phyloP scores from a whole-genome alignment of 192 early-diverging fungal genomes.

The Glomus cerebriforme region DNA sequence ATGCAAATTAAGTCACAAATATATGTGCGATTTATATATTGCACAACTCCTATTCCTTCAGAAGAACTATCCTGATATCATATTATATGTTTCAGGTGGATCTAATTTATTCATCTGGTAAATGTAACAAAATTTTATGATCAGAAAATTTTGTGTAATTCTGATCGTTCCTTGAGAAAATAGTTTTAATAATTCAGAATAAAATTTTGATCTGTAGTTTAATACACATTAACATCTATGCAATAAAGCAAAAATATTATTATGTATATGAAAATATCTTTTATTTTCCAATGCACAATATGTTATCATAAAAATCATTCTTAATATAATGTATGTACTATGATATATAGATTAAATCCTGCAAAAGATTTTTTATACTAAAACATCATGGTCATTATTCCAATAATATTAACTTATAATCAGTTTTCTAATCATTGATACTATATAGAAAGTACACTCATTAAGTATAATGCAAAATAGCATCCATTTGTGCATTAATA shows the following conservation, averaged over 20 bases:
- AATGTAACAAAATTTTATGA: too few species aligned
- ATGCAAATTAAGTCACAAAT: too few species aligned
- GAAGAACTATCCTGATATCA: too few species aligned
- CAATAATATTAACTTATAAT: slow-evolving; percentile 8
- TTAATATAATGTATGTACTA: not conserved
- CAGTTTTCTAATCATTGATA: slow-evolving; percentile 8
- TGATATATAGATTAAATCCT: slow-evolving; percentile 9
- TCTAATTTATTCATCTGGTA: too few species aligned
- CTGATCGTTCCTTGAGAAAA: too few species aligned
- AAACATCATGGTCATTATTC: not conserved
- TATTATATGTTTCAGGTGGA: too few species aligned
- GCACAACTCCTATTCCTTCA: too few species aligned
- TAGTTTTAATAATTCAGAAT: too few species aligned
- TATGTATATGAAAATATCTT: slow-evolving; percentile 11
- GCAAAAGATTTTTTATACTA: slow-evolving; percentile 11
- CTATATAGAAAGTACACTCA: slow-evolving; percentile 4
- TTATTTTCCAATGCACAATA: not conserved
- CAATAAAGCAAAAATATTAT: slow-evolving; percentile 10
- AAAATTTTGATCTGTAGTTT: too few species aligned
- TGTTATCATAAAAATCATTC: not conserved
- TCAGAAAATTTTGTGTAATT: too few species aligned
- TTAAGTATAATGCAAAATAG: slow-evolving; percentile 8
- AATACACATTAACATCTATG: not conserved
- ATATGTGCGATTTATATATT: too few species aligned
- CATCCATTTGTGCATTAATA: slow-evolving; percentile 24